Evolutionary conservation across 345 rosid genomes (phyloP).

Genomic region (Reutealis trisperma): DNA sequence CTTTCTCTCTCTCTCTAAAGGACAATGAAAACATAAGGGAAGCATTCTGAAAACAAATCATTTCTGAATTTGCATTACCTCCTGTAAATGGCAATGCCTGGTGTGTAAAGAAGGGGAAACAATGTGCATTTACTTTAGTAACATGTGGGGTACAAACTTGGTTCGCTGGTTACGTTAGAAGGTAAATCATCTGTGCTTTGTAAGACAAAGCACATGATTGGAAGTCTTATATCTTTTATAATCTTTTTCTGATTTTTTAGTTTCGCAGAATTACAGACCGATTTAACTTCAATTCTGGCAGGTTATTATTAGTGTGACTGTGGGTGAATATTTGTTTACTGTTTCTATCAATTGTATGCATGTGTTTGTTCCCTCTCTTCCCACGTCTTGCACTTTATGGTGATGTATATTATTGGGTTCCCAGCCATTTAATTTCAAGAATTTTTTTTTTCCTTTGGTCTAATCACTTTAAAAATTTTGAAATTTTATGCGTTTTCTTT

Average conservation of each 20-base stretch:
- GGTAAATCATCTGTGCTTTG: constrained; percentile 5
- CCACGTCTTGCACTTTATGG: too few species aligned
- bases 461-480: too few species aligned
- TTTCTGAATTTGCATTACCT: constrained; percentile 26
- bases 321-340: too few species aligned
- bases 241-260: constrained; percentile 7
- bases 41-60: constrained; percentile 29
- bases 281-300: background rate
- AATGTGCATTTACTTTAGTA: constrained; percentile 6
- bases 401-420: too few species aligned
- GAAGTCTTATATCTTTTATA: background rate
- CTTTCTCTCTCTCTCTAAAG: too few species aligned
- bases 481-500: too few species aligned
- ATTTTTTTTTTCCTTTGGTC: too few species aligned
- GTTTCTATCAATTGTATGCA: too few species aligned
- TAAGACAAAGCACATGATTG: background rate
- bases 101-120: constrained; percentile 32
- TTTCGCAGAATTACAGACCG: background rate
- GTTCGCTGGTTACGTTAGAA: background rate
- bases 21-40: constrained; percentile 17
- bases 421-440: too few species aligned
- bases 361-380: too few species aligned
- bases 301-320: background rate
- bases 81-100: constrained; percentile 31
- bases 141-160: constrained; percentile 8